Evolutionary conservation across 2,329 filamentous ascomycete genomes (phyloP), one percentile per base, ranked within the genome.

Genomic region (Colletotrichum eleusines): DNA sequence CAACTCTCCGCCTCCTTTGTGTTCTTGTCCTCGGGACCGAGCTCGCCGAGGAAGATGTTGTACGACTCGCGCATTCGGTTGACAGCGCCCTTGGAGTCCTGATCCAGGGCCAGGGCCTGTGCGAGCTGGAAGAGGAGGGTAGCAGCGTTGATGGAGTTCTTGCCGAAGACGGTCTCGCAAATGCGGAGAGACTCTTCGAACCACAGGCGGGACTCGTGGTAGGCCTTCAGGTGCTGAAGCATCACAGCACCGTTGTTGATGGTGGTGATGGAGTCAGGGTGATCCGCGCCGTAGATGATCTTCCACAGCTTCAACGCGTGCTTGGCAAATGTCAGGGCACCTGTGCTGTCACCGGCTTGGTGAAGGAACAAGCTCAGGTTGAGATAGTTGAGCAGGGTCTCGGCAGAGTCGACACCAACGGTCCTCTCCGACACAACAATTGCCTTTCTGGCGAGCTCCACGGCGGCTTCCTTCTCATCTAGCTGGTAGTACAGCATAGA

Each of bases 211-310:
- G 95, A 98, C 82, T 97, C 94, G 76, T 95, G 92, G 84, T 97
- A 99, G 72, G 93, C 91, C 86, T 98, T 97, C 76, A 98, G 88
- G 66, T 94, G 91, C 82, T 99, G 96, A 69, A 99, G 90, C 96
- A 99, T 99, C 71, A 99, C 96, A 9, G 96, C 96, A 26, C 94
- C 95, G 78, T 99, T 99, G 88, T 98, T 99, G 82, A 98, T 92
- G 20, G 96, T 98, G 11, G 97, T 99, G 82, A 99, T 98, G 11
- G 94, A 97, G 83, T 99, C 96, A 3, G 96, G 96, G 82, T 99
- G 96, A 76, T 94, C 92, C 38, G 92, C 86, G 40, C 96, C 96
- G 79, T 98, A 99, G 76, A 98, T 95, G 76, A 98, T 89, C 85
- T 97, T 98, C 95, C 95, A 98, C 73, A 99, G 86, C 79, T 96